These are phyloP conservation scores for Nissolia schottii DNA, from an alignment of 306 rosid species.

Conservation along the genomic window DNA sequence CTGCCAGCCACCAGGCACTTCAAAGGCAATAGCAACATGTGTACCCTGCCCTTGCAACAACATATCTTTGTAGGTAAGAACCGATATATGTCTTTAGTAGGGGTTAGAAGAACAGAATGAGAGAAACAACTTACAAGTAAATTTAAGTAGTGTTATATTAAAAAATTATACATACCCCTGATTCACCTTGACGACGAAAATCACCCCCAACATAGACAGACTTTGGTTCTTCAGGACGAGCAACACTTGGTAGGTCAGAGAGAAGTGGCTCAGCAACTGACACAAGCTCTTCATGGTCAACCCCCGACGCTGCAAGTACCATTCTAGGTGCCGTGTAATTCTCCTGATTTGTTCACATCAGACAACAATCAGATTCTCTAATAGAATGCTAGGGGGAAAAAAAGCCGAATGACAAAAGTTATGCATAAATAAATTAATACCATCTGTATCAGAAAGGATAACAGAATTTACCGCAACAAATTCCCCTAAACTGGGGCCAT, in stretches of 20 bases:
- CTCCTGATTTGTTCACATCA: slow-evolving; percentile 55
- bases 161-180: slow-evolving; percentile 50
- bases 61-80: slow-evolving; percentile 20
- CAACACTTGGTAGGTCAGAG: slow-evolving; percentile 67
- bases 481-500: slow-evolving; percentile 61
- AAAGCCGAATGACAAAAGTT: background rate
- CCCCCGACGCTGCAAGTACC: slow-evolving; percentile 95
- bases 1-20: slow-evolving; percentile 97
- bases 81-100: background rate
- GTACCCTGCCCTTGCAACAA: slow-evolving; percentile 49
- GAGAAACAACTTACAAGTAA: background rate
- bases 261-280: slow-evolving; percentile 89
- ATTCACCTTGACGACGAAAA: slow-evolving; percentile 76
- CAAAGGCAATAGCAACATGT: slow-evolving; percentile 96
- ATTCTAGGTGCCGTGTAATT: slow-evolving; percentile 93
- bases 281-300: slow-evolving; percentile 80
- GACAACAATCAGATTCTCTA: slow-evolving; percentile 22
- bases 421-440: slow-evolving; percentile 17
- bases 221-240: slow-evolving; percentile 52
- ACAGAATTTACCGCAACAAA: slow-evolving; percentile 74
- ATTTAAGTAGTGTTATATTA: background rate
- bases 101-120: background rate
- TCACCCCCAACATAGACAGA: slow-evolving; percentile 93
- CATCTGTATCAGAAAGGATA: slow-evolving; percentile 22
- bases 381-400: background rate